Conservation (phyloP, 805 yeast species). For the Teunomyces funiuensis region DNA sequence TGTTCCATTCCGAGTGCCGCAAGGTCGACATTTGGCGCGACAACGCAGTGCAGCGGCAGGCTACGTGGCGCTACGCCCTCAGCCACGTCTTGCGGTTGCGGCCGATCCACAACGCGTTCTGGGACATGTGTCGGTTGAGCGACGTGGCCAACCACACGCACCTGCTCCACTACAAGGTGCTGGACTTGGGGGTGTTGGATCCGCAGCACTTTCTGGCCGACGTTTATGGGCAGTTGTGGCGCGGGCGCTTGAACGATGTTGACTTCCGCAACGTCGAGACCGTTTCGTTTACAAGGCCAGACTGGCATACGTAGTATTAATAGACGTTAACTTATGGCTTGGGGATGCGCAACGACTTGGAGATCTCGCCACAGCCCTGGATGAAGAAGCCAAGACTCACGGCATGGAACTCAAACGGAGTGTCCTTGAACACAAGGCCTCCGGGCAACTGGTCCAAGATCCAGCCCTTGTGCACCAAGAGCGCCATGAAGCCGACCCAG, state of each 20-base stretch:
- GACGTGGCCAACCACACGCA: conserved; percentile 34
- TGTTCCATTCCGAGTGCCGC: conserved; percentile 32
- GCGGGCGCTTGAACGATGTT: conserved; percentile 23
- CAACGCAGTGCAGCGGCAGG: conserved; percentile 12
- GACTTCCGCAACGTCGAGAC: conserved; percentile 24
- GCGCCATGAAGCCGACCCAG: conserved; percentile 72
- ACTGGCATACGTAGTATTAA: conserved; percentile 8
- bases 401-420: conserved; percentile 74
- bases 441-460: conserved; percentile 61
- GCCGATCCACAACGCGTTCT: conserved; percentile 36
- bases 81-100: conserved; percentile 20
- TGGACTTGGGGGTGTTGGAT: conserved; percentile 37
- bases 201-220: conserved; percentile 34
- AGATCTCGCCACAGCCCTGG: conserved; percentile 89
- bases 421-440: conserved; percentile 57
- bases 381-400: conserved; percentile 59
- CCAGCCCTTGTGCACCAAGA: conserved; percentile 53
- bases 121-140: conserved; percentile 33
- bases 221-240: conserved; percentile 25
- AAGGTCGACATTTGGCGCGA: conserved; percentile 25
- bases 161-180: conserved; percentile 21
- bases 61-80: conserved; percentile 18
- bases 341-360: conserved; percentile 88
- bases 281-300: conserved; percentile 14
- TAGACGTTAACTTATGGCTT: conserved; percentile 65